Base-by-base conservation (phyloP, 495 filamentous ascomycete genomes). In the Hypoxylon rickii region DNA sequence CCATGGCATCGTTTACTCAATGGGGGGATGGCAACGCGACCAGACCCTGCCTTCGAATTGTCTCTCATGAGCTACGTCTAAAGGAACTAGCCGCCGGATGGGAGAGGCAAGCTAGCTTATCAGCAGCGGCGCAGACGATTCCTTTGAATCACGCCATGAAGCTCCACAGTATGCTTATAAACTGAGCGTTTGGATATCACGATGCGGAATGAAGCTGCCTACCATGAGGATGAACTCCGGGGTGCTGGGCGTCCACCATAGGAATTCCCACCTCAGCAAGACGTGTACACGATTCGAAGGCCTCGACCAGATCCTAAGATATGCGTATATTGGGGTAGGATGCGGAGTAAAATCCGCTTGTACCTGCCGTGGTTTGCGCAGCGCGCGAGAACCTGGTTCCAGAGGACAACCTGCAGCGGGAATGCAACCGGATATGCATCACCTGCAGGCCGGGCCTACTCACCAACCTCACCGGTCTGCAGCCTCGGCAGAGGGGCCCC, bases 361-460 rank as follows among this genome's bases (percentile, higher is more conserved):
- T 48, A 45, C 51, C 48, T 31, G 48, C 18, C 31, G 29, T 18
- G 18, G 17, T 7, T 3, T 47, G 6, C 43, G 37, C 31, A n/a
- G 31, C 24, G 24, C 19, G 32, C 24, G 11, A 16, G 49, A 54
- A 63, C 59, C 59, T 58, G 59, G 59, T 58, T 58, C 53, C 20
- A 48, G 44, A 58, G 13, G 41, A 50, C 40, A 63, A 49, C 53
- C 29, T 58, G 59, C 59, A 63, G 59, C 59, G 47, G 48, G 48
- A 63, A 63, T 58, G 59, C 53, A 58, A 63, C 59, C 59, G 59
- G 59, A 44, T 54, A 57, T 57, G 59, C 52, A 63, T 51, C 29
- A 31, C 53, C 48, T 51, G 59, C 59, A 57, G 55, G 47, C 59
- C 59, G 59, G 37, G 37, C 32, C 32, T n/a, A 26, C 44, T 3